phyloP scores from a whole-genome alignment of 1,284 basidiomycete genomes.

The Ustilago cynodontis region DNA sequence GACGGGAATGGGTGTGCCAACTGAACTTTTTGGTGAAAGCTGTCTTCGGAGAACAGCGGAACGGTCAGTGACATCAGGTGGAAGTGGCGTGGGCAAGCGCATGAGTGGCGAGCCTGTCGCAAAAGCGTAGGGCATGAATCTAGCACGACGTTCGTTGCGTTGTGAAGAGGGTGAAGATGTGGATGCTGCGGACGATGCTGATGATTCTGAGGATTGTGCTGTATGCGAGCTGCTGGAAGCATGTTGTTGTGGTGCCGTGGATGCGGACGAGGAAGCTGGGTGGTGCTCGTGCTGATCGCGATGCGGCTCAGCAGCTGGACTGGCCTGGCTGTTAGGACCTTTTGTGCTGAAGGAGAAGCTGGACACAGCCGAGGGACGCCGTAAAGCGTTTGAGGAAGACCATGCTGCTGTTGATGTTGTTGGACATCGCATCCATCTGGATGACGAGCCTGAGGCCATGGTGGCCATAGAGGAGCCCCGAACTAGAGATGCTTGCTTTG shows the following conservation, averaged over 20 bases:
- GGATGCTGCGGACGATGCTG: conserved; percentile 15
- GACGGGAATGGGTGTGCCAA: conserved; percentile 11
- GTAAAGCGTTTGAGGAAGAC: conserved; percentile 3
- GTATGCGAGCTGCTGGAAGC: conserved; percentile 7
- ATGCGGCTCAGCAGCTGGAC: conserved; percentile 38
- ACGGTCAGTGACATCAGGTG: conserved; percentile 45
- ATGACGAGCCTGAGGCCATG: conserved; percentile 16
- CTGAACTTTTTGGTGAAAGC: conserved; percentile 22
- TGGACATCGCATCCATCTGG: conserved; percentile 24
- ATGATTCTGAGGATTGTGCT: not conserved
- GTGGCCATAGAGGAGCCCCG: conserved; percentile 29
- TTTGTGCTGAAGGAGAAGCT: conserved; percentile 33
- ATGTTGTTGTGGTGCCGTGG: conserved; percentile 12
- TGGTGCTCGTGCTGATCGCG: conserved; percentile 33
- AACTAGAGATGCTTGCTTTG: conserved; percentile 33
- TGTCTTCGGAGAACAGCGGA: conserved; percentile 31
- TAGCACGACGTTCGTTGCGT: conserved; percentile 23
- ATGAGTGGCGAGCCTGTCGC: conserved; percentile 44
- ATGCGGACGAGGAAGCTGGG: conserved; percentile 22
- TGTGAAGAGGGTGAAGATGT: conserved; percentile 21
- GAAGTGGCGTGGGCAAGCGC: conserved; percentile 48
- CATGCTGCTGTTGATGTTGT: conserved; percentile 8
- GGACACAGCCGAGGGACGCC: not conserved
- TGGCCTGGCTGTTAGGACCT: conserved; percentile 33
- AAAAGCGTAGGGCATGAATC: conserved; percentile 44